Base-by-base conservation (phyloP, 1,284 basidiomycete species). In the Trichosporon ovoides region DNA sequence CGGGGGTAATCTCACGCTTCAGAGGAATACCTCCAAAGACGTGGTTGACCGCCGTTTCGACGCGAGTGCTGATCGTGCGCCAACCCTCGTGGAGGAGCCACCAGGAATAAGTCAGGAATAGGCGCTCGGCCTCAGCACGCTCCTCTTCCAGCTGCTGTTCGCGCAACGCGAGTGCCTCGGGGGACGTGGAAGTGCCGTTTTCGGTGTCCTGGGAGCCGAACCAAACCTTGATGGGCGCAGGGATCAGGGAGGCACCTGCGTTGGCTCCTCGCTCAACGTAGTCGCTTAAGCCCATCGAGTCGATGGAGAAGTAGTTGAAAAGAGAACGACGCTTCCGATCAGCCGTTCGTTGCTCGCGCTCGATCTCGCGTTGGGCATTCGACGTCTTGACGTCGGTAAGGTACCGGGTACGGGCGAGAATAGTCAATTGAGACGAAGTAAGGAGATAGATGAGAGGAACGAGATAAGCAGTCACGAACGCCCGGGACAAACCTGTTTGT, bases 11-110 rank as follows among this genome's bases (percentile, higher is more conserved):
- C 48, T 75, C 72, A 57, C 68, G 66, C 60, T 77, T 78, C n/a
- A 78, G 60, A 1, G 66, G 59, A 56, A 78, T 61, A 13, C 72
- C 55, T 43, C 71, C 73, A 57, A 75, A 75, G 10, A 75, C 71
- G 48, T 66, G 61, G 34, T 68, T 63, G 12, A 77, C 75, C 28
- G 67, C 71, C 1, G 37, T 28, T 35, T 73, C 71, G 1, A 76
- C 73, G 22, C 70, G 60, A 4, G 53, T 58, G 0, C 68, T 67
- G 14, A 78, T 52, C 18, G 58, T 63, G 37, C 66, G 68, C 76
- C 76, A 78, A 1, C 76, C 76, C 53, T 74, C 71, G 61, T 78
- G 69, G 31, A 78, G 60, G 7, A 77, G 61, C 75, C 75, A 77
- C 76, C 76, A 78, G 35, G 72, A 74, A 61, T 74, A 76, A 6